Evolutionary conservation across 306 rosid genomes (phyloP).

Genomic region (Corylus heterophylla): DNA sequence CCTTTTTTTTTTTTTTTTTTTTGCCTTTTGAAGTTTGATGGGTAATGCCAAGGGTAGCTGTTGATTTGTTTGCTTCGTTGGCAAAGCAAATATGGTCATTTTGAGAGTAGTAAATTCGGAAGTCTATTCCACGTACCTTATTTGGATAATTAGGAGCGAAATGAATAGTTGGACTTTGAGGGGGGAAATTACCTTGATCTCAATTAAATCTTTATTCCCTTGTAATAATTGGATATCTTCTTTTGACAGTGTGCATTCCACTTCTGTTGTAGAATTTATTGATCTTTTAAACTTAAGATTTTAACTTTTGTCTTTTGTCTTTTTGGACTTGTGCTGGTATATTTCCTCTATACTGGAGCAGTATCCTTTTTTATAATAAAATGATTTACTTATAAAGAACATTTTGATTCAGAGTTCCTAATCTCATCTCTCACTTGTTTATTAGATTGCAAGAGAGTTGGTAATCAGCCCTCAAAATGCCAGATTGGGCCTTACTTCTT

Average conservation of each 20-base stretch:
- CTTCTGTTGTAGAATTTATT: neutral
- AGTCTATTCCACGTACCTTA: neutral
- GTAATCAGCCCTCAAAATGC: conserved; percentile 94
- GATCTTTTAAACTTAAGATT: neutral
- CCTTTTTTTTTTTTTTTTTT: neutral
- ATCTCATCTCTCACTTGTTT: conserved; percentile 20
- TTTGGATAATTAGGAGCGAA: neutral
- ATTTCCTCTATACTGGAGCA: neutral
- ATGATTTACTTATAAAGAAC: neutral
- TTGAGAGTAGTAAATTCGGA: no score
- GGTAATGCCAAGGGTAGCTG: no score
- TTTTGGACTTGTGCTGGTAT: neutral
- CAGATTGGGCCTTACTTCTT: conserved; percentile 74
- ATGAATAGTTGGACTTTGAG: neutral
- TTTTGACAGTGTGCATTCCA: neutral
- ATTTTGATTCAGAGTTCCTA: neutral
- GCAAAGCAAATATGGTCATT: no score
- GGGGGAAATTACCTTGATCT: neutral
- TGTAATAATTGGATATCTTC: neutral
- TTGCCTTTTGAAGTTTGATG: no score
- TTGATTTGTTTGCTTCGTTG: no score
- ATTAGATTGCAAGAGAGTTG: conserved; percentile 97
- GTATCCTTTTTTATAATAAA: neutral
- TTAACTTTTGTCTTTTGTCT: neutral
- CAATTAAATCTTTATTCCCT: neutral